These are phyloP conservation scores for Pogostemon cablin DNA, from an alignment of 257 asterid species.

Conservation along the genomic window DNA sequence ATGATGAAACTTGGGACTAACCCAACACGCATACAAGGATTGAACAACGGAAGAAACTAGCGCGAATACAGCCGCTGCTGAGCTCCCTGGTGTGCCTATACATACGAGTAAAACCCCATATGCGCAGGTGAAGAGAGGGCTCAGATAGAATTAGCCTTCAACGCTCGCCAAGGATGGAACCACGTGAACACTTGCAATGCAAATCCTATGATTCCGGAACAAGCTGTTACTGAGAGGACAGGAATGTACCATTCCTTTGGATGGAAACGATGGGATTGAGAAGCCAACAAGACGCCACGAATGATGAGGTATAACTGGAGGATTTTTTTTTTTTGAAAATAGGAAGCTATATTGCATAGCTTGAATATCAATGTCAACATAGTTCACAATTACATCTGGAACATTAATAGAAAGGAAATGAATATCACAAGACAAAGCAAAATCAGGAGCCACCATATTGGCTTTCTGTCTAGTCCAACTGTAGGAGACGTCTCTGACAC, in stretches of 20 bases:
- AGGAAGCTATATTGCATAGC: too few relatives aligned
- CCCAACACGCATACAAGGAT: constrained; percentile 58
- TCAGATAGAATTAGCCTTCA: constrained; percentile 45
- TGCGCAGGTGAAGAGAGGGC: constrained; percentile 50
- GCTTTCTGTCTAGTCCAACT: too few relatives aligned
- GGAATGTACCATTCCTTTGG: constrained; percentile 44
- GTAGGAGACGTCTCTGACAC: too few relatives aligned
- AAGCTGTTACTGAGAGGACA: constrained; percentile 43
- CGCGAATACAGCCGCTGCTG: constrained; percentile 43
- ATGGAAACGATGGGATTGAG: constrained; percentile 32
- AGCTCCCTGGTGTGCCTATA: constrained; percentile 47
- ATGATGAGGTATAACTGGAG: constrained; percentile 40
- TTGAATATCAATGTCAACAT: too few relatives aligned
- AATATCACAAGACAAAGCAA: too few relatives aligned
- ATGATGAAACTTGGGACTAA: constrained; percentile 41
- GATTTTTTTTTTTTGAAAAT: too few relatives aligned
- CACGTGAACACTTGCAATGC: constrained; percentile 45
- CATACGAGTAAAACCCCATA: constrained; percentile 43
- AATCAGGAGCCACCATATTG: too few relatives aligned
- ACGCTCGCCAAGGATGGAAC: constrained; percentile 31
- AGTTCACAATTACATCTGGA: too few relatives aligned
- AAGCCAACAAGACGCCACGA: constrained; percentile 38
- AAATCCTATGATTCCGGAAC: constrained; percentile 45
- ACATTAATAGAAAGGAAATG: too few relatives aligned
- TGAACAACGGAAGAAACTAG: constrained; percentile 38